A percentile compares a stretch with the other conserved stretches of the same genome.
phyloP scores from a whole-genome alignment of 2,329 filamentous ascomycete species.

The Aspergillus phoenicis region DNA sequence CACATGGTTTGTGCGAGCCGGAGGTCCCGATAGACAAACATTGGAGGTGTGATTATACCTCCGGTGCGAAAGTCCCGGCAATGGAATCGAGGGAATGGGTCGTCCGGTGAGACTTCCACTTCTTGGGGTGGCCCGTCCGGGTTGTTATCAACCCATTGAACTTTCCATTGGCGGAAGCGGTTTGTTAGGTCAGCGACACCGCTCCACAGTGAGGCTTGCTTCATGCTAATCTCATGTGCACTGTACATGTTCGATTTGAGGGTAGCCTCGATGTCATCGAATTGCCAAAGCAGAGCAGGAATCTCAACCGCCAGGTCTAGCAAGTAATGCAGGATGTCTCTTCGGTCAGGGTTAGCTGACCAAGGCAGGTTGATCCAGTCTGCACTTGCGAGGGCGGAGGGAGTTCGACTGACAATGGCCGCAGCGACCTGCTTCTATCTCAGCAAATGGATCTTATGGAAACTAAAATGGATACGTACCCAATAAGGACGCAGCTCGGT shows the following conservation, averaged over 20 bases:
- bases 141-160: slow-evolving; percentile 34
- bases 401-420: slow-evolving; percentile 33
- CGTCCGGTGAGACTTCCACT: slow-evolving; percentile 26
- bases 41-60: slow-evolving; percentile 31
- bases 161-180: slow-evolving; percentile 36
- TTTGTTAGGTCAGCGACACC: slow-evolving; percentile 35
- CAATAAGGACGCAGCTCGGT: slow-evolving; percentile 44
- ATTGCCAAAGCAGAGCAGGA: slow-evolving; percentile 34
- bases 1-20: slow-evolving; percentile 42
- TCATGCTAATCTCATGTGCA: slow-evolving; percentile 35
- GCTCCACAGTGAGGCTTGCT: slow-evolving; percentile 39
- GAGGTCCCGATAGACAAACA: slow-evolving; percentile 39
- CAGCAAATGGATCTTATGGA: not conserved
- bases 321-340: slow-evolving; percentile 42
- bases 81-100: slow-evolving; percentile 37
- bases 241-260: slow-evolving; percentile 27
- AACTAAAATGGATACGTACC: slow-evolving; percentile 28
- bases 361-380: slow-evolving; percentile 46
- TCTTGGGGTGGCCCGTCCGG: slow-evolving; percentile 34
- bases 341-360: slow-evolving; percentile 39
- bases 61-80: slow-evolving; percentile 39
- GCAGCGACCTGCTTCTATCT: slow-evolving; percentile 30
- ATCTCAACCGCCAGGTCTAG: slow-evolving; percentile 41
- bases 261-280: slow-evolving; percentile 33
- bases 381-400: slow-evolving; percentile 39